Base-by-base conservation (phyloP, 345 rosid species). In the Salix purpurea region DNA sequence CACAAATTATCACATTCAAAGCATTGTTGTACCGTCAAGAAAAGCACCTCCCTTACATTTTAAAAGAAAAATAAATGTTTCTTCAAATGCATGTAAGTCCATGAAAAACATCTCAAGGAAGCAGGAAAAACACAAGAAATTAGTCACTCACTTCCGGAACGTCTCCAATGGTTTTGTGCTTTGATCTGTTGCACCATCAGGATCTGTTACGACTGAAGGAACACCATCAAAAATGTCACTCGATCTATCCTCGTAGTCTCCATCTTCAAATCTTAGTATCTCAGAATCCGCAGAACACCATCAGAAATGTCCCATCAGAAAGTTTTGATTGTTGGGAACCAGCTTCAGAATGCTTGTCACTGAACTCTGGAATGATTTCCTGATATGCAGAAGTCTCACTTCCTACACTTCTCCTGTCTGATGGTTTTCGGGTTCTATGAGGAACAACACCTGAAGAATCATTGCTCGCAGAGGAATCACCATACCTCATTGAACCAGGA, bases 151-250 rank as follows among this genome's bases (percentile, higher is more conserved):
- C 98, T 73, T 89, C 70, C 84, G 88, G 48, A 77, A 64, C 70
- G 62, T 56, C 24, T 81, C 83, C 3, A 85, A 80, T 2, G 40
- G 83, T 75, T 79, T 85, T 62, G 78, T 34, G 67, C 76, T 61
- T 28, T 78, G 80, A 12, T 89, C 89, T 9, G 80, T 46, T 11
- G 84, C 83, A 72, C 74, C 82, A 79, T 85, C 90, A 61, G 85
- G 73, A 15, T 80, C 90, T 60, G 86, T 80, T 79, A 83, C 89
- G 14, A 64, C 24, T 74, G 93, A 86, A 78, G 83, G 64, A 81
- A 39, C 82, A 69, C 80, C 86, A 65, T 89, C 88, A 56, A 88
- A 88, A 61, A 69, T 50, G 34, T 84, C 86, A 24, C 88, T 85
- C 68, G 71, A 68, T 79, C 83, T 83, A 71, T 86, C 88, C 5